phyloP scores from a whole-genome alignment of 495 filamentous ascomycete genomes.

The Trichoderma orchidacearum region DNA sequence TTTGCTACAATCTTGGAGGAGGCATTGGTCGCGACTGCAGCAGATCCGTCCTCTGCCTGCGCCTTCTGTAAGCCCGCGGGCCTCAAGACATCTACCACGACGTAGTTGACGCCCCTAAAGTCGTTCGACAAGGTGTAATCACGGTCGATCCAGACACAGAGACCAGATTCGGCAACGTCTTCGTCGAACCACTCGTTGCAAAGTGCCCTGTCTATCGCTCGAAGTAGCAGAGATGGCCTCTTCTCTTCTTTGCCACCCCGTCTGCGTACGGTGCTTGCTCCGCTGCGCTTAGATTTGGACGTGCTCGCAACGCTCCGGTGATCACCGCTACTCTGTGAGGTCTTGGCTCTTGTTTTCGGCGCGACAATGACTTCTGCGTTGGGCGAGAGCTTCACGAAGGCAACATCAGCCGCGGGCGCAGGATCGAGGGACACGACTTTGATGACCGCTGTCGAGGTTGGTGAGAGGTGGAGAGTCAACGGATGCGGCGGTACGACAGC shows the following conservation, averaged over 20 bases:
- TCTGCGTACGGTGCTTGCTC: slow-evolving; percentile 50
- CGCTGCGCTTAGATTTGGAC: slow-evolving; percentile 54
- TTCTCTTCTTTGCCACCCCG: slow-evolving; percentile 47
- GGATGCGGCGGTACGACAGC: slow-evolving; percentile 47
- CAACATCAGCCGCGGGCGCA: slow-evolving; percentile 47
- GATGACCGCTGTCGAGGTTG: slow-evolving; percentile 89
- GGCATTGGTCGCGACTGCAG: slow-evolving; percentile 33
- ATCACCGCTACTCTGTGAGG: slow-evolving; percentile 32
- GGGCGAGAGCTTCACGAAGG: slow-evolving; percentile 83
- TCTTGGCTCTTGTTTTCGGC: slow-evolving; percentile 53
- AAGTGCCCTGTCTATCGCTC: slow-evolving; percentile 56
- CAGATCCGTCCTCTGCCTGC: slow-evolving; percentile 46
- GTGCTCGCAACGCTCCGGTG: slow-evolving; percentile 58
- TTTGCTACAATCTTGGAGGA: slow-evolving; percentile 63
- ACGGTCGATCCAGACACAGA: slow-evolving; percentile 73
- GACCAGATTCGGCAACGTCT: slow-evolving; percentile 35
- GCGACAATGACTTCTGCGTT: slow-evolving; percentile 96
- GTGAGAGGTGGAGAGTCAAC: slow-evolving; percentile 82
- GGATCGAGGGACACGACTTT: slow-evolving; percentile 67
- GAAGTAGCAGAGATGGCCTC: slow-evolving; percentile 54
- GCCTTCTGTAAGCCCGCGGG: slow-evolving; percentile 69
- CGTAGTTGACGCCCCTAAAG: slow-evolving; percentile 59
- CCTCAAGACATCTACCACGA: slow-evolving; percentile 61
- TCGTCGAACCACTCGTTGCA: slow-evolving; percentile 64
- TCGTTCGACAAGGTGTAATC: slow-evolving; percentile 54